Evolutionary conservation across 2,329 filamentous ascomycete species (phyloP).

Genomic region (Pseudogymnoascus sp.): DNA sequence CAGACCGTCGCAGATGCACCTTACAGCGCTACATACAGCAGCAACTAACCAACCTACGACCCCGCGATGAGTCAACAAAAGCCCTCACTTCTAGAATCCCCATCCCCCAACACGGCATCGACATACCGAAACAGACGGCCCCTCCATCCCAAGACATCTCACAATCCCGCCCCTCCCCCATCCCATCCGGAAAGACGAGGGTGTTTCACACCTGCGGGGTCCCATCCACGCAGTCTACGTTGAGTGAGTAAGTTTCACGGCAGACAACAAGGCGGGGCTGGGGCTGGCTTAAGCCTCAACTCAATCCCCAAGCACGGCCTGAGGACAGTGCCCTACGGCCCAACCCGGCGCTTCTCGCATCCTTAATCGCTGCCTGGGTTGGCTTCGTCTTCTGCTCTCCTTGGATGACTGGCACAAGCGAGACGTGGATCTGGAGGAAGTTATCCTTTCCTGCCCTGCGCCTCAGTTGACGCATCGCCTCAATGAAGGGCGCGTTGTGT

Average conservation of each 20-base stretch:
- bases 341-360: constrained; percentile 57
- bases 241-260: no score
- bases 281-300: not conserved
- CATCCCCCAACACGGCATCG: not conserved
- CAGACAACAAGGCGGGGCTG: no score
- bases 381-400: constrained; percentile 93
- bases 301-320: no score
- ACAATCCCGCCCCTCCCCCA: not conserved
- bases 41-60: not conserved
- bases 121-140: not conserved
- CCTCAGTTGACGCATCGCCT: constrained; percentile 74
- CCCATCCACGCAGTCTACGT: no score
- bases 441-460: constrained; percentile 67
- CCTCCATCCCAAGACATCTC: not conserved
- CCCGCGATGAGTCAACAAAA: not conserved
- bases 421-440: constrained; percentile 84
- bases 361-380: constrained; percentile 82
- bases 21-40: no score
- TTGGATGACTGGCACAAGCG: constrained; percentile 64
- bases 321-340: no score
- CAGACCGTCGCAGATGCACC: no score
- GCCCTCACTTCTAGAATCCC: not conserved
- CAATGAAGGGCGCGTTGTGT: constrained; percentile 66
- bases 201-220: not conserved
- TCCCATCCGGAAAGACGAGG: not conserved